These are phyloP conservation scores for Cylindrotheca fusiformis DNA, from an alignment of 108 stramenopile genomes.

Conservation along the genomic window DNA sequence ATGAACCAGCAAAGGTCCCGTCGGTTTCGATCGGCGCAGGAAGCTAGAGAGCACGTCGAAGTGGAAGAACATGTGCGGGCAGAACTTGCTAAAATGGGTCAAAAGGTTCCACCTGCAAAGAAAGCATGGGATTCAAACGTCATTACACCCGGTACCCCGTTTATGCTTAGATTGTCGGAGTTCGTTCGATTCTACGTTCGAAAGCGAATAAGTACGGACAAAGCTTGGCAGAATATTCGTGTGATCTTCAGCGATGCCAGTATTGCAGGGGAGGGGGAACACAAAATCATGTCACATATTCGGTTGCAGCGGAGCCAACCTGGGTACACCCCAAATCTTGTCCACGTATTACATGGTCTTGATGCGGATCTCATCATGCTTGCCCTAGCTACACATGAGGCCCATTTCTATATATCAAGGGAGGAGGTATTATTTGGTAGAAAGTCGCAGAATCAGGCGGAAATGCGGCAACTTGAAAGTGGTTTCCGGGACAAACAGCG, in stretches of 20 bases:
- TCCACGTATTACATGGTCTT: constrained; percentile 95
- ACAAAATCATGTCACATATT: constrained; percentile 97
- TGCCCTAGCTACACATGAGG: constrained; percentile 97
- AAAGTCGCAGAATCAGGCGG: constrained; percentile 57
- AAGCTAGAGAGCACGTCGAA: constrained; percentile 85
- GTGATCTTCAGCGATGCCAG: constrained; percentile 96
- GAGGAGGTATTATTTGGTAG: constrained; percentile 92
- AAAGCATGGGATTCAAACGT: constrained; percentile 96
- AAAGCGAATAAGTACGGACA: constrained; percentile 86
- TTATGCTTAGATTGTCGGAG: constrained; percentile 89
- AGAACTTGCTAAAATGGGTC: constrained; percentile 73
- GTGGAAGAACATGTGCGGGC: constrained; percentile 80
- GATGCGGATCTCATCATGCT: constrained; percentile 99
- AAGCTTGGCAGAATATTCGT: constrained; percentile 86
- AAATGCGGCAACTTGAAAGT: constrained; percentile 67
- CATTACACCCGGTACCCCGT: constrained; percentile 98
- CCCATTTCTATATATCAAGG: constrained; percentile 94
- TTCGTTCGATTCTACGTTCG: constrained; percentile 91
- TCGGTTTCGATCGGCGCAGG: constrained; percentile 95
- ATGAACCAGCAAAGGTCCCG: constrained; percentile 97
- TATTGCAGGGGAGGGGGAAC: constrained; percentile 98
- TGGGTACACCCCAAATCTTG: constrained; percentile 94
- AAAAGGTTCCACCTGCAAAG: constrained; percentile 66
- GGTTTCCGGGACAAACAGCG: constrained; percentile 71
- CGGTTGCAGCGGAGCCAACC: constrained; percentile 89